Percentiles rank a stretch among this genome's conserved stretches.
phyloP scores from a whole-genome alignment of 2,329 filamentous ascomycete species.

The Monilinia fructigena region DNA sequence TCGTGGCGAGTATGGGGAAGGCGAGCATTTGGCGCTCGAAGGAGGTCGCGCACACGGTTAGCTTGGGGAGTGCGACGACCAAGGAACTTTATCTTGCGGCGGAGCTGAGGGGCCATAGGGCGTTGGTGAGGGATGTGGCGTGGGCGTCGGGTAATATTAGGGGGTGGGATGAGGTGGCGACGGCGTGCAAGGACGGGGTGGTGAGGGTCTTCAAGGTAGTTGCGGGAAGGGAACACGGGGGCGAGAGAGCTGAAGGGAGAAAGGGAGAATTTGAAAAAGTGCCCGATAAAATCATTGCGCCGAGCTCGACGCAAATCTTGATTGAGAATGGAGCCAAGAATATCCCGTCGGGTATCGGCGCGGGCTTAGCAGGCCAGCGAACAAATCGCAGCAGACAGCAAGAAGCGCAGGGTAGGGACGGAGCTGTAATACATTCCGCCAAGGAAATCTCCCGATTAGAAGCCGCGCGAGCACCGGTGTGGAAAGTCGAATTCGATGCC shows the following conservation, averaged over 20 bases:
- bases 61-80: conserved; percentile 56
- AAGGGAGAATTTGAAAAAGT: conserved; percentile 38
- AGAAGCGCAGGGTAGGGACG: conserved; percentile 50
- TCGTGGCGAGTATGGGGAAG: conserved; percentile 80
- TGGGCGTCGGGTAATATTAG: conserved; percentile 92
- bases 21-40: conserved; percentile 81
- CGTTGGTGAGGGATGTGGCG: conserved; percentile 80
- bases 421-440: conserved; percentile 62
- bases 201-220: conserved; percentile 84
- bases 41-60: conserved; percentile 50
- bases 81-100: conserved; percentile 84
- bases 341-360: conserved; percentile 52
- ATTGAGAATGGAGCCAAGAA: conserved; percentile 38
- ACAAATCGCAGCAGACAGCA: conserved; percentile 49
- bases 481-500: conserved; percentile 70
- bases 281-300: conserved; percentile 30
- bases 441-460: conserved; percentile 66
- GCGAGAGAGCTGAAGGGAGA: conserved; percentile 29
- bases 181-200: conserved; percentile 87
- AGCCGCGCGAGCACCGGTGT: conserved; percentile 68
- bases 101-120: conserved; percentile 69
- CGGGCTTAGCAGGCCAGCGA: conserved; percentile 48
- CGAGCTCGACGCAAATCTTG: conserved; percentile 33
- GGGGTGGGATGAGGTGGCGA: conserved; percentile 86
- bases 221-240: conserved; percentile 50